A percentile compares a stretch with the other conserved stretches of the same genome.
Evolutionary conservation across 179 eudicot species (phyloP).

Genomic region (Corrigiola litoralis): DNA sequence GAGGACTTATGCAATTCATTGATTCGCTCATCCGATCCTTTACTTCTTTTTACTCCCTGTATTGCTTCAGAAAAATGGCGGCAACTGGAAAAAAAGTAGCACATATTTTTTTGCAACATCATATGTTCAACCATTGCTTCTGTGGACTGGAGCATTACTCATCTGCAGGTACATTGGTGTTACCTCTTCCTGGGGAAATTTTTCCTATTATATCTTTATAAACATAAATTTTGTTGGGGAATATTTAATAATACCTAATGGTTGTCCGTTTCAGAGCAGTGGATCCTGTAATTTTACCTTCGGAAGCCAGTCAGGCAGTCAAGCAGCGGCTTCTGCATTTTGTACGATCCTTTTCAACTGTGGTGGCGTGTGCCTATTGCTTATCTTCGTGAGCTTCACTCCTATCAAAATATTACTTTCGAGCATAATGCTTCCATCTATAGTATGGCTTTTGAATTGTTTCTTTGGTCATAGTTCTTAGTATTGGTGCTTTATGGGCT

Average conservation of each 20-base stretch:
- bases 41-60: not conserved
- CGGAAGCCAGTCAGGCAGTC: constrained; percentile 76
- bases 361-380: constrained; percentile 79
- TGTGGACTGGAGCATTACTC: constrained; percentile 82
- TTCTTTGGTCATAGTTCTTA: not conserved
- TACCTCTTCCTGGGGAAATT: constrained; percentile 5
- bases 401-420: not conserved
- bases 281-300: constrained; percentile 75
- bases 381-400: constrained; percentile 58
- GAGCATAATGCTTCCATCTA: not conserved
- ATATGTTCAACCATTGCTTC: constrained; percentile 75
- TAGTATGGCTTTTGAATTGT: constrained; percentile 1
- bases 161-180: constrained; percentile 70
- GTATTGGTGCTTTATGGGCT: not conserved
- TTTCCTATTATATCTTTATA: not conserved
- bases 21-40: not conserved
- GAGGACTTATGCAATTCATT: not conserved
- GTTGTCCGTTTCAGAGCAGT: constrained; percentile 45
- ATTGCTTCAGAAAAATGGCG: constrained; percentile 58
- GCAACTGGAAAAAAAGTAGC: constrained; percentile 77
- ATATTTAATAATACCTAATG: too few relatives aligned
- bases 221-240: too few relatives aligned
- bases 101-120: constrained; percentile 63
- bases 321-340: constrained; percentile 79
- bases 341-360: constrained; percentile 79